These are phyloP conservation scores for Hypomyces rosellus DNA, from an alignment of 2,329 filamentous ascomycete species.

Conservation along the genomic window DNA sequence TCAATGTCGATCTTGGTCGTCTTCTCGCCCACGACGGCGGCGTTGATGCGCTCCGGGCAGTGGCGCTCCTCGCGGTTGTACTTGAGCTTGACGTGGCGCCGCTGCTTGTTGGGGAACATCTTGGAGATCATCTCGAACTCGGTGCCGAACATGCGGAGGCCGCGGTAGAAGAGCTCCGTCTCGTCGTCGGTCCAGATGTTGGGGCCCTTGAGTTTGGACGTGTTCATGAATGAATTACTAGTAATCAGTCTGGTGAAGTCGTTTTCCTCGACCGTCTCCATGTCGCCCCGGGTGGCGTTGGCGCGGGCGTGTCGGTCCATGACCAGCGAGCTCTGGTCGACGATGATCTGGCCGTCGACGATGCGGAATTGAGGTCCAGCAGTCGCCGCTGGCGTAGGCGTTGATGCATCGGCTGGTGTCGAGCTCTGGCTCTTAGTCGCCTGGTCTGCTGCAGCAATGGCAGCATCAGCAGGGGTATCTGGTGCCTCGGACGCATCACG, in stretches of 20 bases:
- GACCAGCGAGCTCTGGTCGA: slow-evolving; percentile 60
- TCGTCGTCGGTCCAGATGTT: slow-evolving; percentile 65
- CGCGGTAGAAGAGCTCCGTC: slow-evolving; percentile 71
- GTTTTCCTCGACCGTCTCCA: slow-evolving; percentile 67
- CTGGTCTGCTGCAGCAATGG: not conserved
- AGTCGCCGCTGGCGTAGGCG: slow-evolving; percentile 17
- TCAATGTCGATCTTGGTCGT: slow-evolving; percentile 53
- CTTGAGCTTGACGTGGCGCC: slow-evolving; percentile 73
- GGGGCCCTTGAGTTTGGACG: slow-evolving; percentile 55
- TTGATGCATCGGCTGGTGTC: slow-evolving; percentile 10
- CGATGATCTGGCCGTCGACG: slow-evolving; percentile 65
- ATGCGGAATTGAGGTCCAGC: slow-evolving; percentile 52
- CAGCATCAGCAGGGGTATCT: slow-evolving; percentile 12
- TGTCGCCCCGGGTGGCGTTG: slow-evolving; percentile 41
- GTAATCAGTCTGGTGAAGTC: slow-evolving; percentile 70
- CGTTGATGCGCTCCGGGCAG: slow-evolving; percentile 56
- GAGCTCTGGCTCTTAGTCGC: slow-evolving; percentile 10
- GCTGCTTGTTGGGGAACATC: slow-evolving; percentile 66
- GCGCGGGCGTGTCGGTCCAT: slow-evolving; percentile 64
- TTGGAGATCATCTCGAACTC: slow-evolving; percentile 75
- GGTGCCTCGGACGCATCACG: slow-evolving; percentile 15
- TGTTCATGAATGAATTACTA: slow-evolving; percentile 57
- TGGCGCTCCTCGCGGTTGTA: slow-evolving; percentile 73
- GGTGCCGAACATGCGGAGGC: slow-evolving; percentile 69
- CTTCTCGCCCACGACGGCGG: slow-evolving; percentile 56